These are phyloP conservation scores for Pyricularia grisea DNA, from an alignment of 2,329 filamentous ascomycete genomes.

Conservation along the genomic window DNA sequence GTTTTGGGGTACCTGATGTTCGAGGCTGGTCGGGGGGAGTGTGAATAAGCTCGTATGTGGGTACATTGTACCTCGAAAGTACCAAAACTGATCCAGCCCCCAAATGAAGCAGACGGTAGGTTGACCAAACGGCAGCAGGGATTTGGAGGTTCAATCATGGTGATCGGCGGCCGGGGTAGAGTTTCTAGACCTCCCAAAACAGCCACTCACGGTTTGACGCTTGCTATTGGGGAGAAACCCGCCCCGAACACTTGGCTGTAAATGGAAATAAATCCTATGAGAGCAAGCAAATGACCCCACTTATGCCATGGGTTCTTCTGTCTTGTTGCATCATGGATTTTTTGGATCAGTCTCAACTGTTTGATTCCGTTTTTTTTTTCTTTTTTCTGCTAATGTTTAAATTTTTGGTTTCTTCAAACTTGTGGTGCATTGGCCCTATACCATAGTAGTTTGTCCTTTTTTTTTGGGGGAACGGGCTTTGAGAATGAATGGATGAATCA, in stretches of 20 bases:
- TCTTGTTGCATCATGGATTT: background rate
- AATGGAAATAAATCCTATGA: background rate
- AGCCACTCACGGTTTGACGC: background rate
- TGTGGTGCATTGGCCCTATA: background rate
- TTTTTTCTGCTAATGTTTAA: background rate
- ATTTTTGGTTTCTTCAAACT: background rate
- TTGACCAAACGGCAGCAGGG: background rate
- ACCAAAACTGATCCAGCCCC: background rate
- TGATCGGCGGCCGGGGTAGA: background rate
- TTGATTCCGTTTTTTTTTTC: background rate
- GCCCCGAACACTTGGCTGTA: background rate
- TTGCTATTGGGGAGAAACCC: background rate
- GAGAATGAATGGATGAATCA: background rate
- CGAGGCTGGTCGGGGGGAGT: background rate
- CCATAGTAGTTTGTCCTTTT: no score
- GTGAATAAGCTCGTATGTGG: background rate
- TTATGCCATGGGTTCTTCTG: background rate
- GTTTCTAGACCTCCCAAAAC: background rate
- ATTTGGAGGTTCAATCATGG: background rate
- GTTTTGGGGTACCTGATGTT: background rate
- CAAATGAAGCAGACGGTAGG: background rate
- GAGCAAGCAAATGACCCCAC: background rate
- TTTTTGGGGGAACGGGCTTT: background rate
- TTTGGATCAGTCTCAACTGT: background rate
- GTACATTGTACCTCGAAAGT: background rate